Conservation (phyloP, 768 basidiomycete species). For the Nidula microcarpa region DNA sequence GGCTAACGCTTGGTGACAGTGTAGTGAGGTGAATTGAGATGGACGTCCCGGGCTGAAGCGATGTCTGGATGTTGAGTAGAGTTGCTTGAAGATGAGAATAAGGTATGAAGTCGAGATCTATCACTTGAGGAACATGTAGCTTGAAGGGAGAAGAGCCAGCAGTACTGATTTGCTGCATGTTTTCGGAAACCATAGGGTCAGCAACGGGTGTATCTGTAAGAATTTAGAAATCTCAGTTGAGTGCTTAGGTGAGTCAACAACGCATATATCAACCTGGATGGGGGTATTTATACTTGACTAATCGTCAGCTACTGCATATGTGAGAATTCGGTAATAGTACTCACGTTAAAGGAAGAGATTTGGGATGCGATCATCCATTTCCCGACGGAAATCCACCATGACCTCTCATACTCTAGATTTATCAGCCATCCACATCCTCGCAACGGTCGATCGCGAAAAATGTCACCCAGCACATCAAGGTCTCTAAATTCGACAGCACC, state of each 20-base stretch:
- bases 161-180: neutral
- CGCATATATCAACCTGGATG: neutral
- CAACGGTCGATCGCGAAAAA: conserved; percentile 26
- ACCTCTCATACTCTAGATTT: conserved; percentile 22
- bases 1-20: conserved; percentile 28
- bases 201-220: neutral
- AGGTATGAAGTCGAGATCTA: conserved; percentile 11
- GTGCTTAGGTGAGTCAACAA: neutral
- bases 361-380: conserved; percentile 29
- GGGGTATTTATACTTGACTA: neutral
- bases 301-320: neutral
- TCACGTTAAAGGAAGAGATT: conserved; percentile 4
- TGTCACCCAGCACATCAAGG: conserved; percentile 28
- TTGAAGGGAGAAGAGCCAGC: neutral
- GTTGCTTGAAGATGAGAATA: conserved; percentile 13
- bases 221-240: neutral
- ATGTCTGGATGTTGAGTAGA: neutral
- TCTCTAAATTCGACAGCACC: conserved; percentile 45
- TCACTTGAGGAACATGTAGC: neutral
- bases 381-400: conserved; percentile 28
- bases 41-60: conserved; percentile 9
- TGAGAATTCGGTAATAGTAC: neutral
- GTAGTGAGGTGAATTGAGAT: conserved; percentile 29
- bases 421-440: conserved; percentile 35
- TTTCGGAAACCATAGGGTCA: neutral